Base-by-base conservation (phyloP, 371 early-diverging fungal genomes). In the Rhizomucor miehei region DNA sequence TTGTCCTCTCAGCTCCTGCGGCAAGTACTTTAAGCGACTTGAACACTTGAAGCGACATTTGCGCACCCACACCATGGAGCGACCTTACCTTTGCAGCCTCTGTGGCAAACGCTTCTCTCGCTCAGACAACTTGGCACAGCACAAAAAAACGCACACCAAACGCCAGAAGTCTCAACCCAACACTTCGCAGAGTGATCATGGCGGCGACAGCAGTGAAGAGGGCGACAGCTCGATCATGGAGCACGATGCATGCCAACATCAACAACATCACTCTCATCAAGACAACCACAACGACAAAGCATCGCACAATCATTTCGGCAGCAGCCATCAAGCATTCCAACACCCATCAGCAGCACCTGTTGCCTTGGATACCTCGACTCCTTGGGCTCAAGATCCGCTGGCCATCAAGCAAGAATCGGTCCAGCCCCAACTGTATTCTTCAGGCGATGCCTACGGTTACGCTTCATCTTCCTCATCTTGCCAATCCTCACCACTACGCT, bases 51-150 rank as follows among this genome's bases (percentile, higher is more conserved):
- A 89, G 64, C 71, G 94, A 12, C 92, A 90, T 59, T 64, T 79
- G 16, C 72, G 86, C 20, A 78, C 78, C 47, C 81, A 81, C 47
- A 78, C 81, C 0, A 60, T 66, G 23, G 79, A 78, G 45, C 77
- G 85, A 10, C 90, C 89, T 37, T 90, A 88, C 53, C 69, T 80
- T 14, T 91, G 91, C 60, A 75, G 71, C 24, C 69, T 75, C 14
- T 94, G 94, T 71, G 80, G 80, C 43, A 92, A 92, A 63, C 73
- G 75, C n/a, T 93, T 93, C 60, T 87, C 91, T 11, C 78, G 93
- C 21, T 85, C 85, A 51, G 93, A 93, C 55, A 91, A 91, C 34
- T 72, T 93, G 48, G 85, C 87, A 44, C 91, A 90, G 44, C 93
- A 93, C 63, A 79, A 86, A 45, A 88, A 89, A 67, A 90, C 91